Base-by-base conservation (phyloP, 1,284 basidiomycete genomes). In the Ceratobasidium sp. region DNA sequence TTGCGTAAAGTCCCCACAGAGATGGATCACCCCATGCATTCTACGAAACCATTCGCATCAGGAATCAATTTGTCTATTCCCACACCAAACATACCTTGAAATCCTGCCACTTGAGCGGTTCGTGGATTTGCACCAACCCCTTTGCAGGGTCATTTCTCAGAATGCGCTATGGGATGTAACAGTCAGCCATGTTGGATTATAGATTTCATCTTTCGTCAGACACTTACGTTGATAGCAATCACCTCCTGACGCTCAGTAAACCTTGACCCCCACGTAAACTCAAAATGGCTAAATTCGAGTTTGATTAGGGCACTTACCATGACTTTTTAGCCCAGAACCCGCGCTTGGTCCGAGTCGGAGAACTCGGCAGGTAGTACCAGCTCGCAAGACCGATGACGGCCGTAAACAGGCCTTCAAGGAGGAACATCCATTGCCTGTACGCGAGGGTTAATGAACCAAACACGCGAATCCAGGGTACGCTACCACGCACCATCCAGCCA, bases 61-160 rank as follows among this genome's bases (percentile, higher is more conserved):
- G n/a, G n/a, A n/a, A n/a, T n/a, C n/a, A n/a, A n/a, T n/a, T n/a
- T n/a, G n/a, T n/a, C n/a, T n/a, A n/a, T n/a, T n/a, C n/a, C n/a
- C n/a, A n/a, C n/a, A n/a, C 22, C 31, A 38, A 32, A 10, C 20
- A 34, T 31, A 62, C 58, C 58, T 49, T 62, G 45, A 62, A 62
- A 25, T 62, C 58, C 6, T 62, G 17, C 58, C 58, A 62, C 25
- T 50, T 47, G 12, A 62, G 58, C 3, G 58, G 58, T 22, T 62
- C 58, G 31, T 50, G 58, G 13, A 50, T 62, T 50, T 62, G 58
- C 4, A 62, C 58, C 22, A 62, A 32, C 10, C 58, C 58, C 45
- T 62, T 62, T 62, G 58, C 58, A 25, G 58, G 58, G 50, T 62
- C 58, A 31, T 62, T 62, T 22, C 58, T 62, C 31, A 62, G 20